A percentile compares a stretch with the other conserved stretches of the same genome.
phyloP scores from a whole-genome alignment of 2,329 filamentous ascomycete species.

The Balansia obtecta region DNA sequence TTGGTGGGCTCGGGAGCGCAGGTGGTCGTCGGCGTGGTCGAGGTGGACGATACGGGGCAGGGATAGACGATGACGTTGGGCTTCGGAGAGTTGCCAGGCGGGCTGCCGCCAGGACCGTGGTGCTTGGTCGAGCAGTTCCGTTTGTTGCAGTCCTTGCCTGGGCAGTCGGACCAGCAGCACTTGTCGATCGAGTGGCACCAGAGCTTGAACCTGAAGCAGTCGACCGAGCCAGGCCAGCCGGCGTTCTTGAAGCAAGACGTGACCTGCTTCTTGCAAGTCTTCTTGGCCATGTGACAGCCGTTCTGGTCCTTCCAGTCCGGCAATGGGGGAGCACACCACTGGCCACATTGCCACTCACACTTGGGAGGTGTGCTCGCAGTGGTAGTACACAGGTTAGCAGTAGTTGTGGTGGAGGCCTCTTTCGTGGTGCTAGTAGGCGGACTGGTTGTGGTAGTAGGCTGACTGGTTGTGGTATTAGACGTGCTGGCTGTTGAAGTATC shows the following conservation, averaged over 20 bases:
- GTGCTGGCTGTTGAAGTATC: too few species aligned
- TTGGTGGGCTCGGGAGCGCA: constrained; percentile 35
- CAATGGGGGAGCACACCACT: constrained; percentile 38
- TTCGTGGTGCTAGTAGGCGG: constrained; percentile 9
- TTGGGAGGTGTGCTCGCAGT: constrained; percentile 31
- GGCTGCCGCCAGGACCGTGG: constrained; percentile 24
- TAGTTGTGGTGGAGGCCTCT: constrained; percentile 18
- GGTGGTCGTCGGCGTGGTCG: constrained; percentile 19
- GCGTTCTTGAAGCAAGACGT: constrained; percentile 39
- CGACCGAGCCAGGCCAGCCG: constrained; percentile 33
- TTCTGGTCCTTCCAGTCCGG: constrained; percentile 32
- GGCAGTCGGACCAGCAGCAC: constrained; percentile 31
- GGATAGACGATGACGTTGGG: constrained; percentile 23
- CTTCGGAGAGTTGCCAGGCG: constrained; percentile 13
- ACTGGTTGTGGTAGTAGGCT: constrained; percentile 11
- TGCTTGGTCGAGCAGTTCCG: constrained; percentile 28
- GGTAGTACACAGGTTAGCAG: constrained; percentile 32
- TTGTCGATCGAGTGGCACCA: constrained; percentile 35
- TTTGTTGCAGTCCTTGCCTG: constrained; percentile 27
- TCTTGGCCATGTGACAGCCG: constrained; percentile 29
- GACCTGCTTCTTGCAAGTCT: constrained; percentile 33
- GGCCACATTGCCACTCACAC: constrained; percentile 43
- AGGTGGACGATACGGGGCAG: constrained; percentile 18
- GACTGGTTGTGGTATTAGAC: constrained; percentile 6
- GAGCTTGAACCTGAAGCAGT: constrained; percentile 36